Evolutionary conservation across 2,329 filamentous ascomycete species (phyloP).

Genomic region (Botryotinia convoluta): DNA sequence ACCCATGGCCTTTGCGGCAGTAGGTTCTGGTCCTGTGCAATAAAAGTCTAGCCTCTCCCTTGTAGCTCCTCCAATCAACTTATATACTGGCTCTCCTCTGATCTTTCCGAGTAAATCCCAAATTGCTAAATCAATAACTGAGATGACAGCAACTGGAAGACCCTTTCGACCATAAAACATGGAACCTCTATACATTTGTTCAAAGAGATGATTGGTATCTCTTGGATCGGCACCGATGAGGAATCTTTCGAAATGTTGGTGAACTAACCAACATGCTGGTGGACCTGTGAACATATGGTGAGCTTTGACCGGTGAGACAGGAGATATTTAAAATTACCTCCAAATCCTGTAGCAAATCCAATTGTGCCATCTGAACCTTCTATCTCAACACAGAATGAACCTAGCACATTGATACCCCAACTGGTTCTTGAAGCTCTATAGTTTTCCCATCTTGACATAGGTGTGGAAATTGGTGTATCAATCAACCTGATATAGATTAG

Average conservation of each 20-base stretch:
- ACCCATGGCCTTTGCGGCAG: constrained; percentile 77
- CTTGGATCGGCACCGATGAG: constrained; percentile 83
- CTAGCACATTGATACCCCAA: constrained; percentile 94
- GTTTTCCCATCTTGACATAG: constrained; percentile 84
- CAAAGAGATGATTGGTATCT: constrained; percentile 88
- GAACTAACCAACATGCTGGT: constrained; percentile 89
- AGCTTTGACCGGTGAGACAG: constrained; percentile 12
- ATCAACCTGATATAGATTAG: constrained; percentile 65
- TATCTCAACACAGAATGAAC: constrained; percentile 87
- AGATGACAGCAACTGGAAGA: constrained; percentile 85
- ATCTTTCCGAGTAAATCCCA: constrained; percentile 94
- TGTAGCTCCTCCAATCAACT: constrained; percentile 88
- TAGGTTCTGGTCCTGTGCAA: constrained; percentile 86
- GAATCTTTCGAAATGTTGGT: constrained; percentile 92
- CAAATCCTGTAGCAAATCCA: constrained; percentile 91
- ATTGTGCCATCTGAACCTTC: constrained; percentile 88
- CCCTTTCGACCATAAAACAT: constrained; percentile 98
- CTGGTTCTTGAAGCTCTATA: constrained; percentile 85
- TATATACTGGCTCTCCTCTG: constrained; percentile 89
- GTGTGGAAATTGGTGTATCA: constrained; percentile 87
- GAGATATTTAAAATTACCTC: constrained; percentile 49
- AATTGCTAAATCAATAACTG: constrained; percentile 86
- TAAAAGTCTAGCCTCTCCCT: constrained; percentile 84
- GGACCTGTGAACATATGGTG: constrained; percentile 52
- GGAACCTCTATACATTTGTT: constrained; percentile 93